Evolutionary conservation across 495 filamentous ascomycete species (phyloP).

Genomic region (Apodospora peruviana): DNA sequence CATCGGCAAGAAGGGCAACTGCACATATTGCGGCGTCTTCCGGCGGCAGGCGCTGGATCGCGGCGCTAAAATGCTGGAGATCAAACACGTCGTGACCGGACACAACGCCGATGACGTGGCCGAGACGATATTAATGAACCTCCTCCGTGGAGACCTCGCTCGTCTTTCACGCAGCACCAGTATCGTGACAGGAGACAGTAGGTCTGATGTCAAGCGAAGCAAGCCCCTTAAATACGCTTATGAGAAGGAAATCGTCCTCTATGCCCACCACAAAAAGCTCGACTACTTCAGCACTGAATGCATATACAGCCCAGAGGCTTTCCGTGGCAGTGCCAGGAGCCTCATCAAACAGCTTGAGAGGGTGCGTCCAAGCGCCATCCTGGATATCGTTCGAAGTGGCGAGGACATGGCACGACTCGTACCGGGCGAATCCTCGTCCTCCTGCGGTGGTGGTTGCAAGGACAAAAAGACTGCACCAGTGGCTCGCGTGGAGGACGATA

Average conservation of each 20-base stretch:
- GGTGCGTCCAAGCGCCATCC: conserved; percentile 84
- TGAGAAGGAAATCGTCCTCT: conserved; percentile 97
- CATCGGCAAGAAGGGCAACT: conserved; percentile 97
- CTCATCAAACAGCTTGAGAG: conserved; percentile 94
- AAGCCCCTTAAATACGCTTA: conserved; percentile 98
- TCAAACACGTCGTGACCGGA: conserved; percentile 92
- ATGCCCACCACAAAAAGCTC: conserved; percentile 90
- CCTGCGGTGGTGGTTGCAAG: conserved; percentile 29
- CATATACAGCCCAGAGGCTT: conserved; percentile 98
- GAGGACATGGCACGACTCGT: conserved; percentile 93
- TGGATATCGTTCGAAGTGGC: conserved; percentile 91
- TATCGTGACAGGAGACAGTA: conserved; percentile 74
- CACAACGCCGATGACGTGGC: conserved; percentile 98
- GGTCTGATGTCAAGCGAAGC: conserved; percentile 77
- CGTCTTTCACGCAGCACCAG: conserved; percentile 85
- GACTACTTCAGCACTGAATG: conserved; percentile 99
- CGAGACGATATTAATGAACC: conserved; percentile 98
- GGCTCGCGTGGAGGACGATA: conserved; percentile 52
- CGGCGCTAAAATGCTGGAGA: conserved; percentile 79
- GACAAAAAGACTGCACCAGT: conserved; percentile 28
- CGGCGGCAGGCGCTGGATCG: conserved; percentile 90
- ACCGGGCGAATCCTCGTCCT: conserved; percentile 45
- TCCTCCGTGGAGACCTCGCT: conserved; percentile 84
- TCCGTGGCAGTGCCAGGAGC: conserved; percentile 82
- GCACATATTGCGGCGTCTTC: conserved; percentile 97